Conservation (phyloP, 2,329 filamentous ascomycete genomes). For the Microdochium paspali region DNA sequence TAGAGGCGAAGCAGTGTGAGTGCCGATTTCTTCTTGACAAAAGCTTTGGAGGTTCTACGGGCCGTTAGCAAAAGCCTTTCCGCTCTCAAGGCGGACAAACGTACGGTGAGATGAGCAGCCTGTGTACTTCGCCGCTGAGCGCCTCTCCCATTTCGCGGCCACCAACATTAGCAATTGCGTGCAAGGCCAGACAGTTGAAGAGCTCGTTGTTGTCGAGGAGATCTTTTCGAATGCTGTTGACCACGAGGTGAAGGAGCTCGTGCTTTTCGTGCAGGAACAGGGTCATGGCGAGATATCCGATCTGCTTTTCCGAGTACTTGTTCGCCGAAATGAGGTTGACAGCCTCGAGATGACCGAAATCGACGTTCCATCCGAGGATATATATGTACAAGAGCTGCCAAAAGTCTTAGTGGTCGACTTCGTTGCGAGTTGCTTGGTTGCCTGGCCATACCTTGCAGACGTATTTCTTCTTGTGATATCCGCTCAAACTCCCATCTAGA, state of each 20-base stretch:
- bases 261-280: constrained; percentile 96
- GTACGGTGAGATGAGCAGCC: constrained; percentile 88
- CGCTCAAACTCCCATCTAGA: constrained; percentile 74
- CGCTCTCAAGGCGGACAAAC: constrained; percentile 29
- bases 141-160: constrained; percentile 96
- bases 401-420: constrained; percentile 12
- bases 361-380: constrained; percentile 97
- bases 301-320: constrained; percentile 99
- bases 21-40: constrained; percentile 98
- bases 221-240: constrained; percentile 98
- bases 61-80: too few species aligned
- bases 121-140: constrained; percentile 81
- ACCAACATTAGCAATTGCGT: constrained; percentile 96
- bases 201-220: constrained; percentile 90
- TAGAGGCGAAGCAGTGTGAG: constrained; percentile 88
- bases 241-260: constrained; percentile 88
- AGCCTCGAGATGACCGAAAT: constrained; percentile 96
- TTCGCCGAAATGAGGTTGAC: constrained; percentile 94
- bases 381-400: constrained; percentile 85
- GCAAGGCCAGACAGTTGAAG: constrained; percentile 91
- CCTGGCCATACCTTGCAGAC: constrained; percentile 73
- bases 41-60: constrained; percentile 67
- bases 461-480: constrained; percentile 99
- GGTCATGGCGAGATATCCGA: constrained; percentile 95
- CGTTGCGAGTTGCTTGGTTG: constrained; percentile 3